These are phyloP conservation scores for Senna tora DNA, from an alignment of 306 rosid species.

Conservation along the genomic window DNA sequence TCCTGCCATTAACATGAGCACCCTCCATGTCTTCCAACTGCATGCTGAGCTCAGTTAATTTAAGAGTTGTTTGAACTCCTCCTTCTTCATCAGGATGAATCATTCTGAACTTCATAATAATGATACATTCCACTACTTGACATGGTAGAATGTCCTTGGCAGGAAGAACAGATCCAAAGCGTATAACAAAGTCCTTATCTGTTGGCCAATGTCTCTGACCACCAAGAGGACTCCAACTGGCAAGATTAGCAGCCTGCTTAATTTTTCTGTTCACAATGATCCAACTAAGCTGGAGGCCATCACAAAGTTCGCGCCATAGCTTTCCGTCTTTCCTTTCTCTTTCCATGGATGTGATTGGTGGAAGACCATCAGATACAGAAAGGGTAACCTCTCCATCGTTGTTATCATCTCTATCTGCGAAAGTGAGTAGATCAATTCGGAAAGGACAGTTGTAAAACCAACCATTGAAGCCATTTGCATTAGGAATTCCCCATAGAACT, in stretches of 20 bases:
- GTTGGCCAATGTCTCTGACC: constrained; percentile 98
- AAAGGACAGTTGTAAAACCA: constrained; percentile 93
- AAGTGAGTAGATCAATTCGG: constrained; percentile 75
- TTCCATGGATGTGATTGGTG: constrained; percentile 70
- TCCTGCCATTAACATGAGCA: constrained; percentile 73
- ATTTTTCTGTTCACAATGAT: constrained; percentile 73
- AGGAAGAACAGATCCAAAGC: constrained; percentile 83
- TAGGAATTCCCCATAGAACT: constrained; percentile 87
- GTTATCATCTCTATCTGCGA: constrained; percentile 60
- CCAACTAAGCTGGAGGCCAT: constrained; percentile 84
- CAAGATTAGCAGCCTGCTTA: constrained; percentile 86
- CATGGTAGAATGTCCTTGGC: constrained; percentile 81
- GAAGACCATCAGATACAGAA: constrained; percentile 78
- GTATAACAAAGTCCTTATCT: constrained; percentile 75
- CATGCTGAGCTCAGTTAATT: constrained; percentile 82
- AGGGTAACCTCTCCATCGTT: constrained; percentile 64
- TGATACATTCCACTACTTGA: constrained; percentile 78
- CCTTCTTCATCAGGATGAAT: constrained; percentile 59
- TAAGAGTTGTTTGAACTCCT: constrained; percentile 57
- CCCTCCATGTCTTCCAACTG: constrained; percentile 92
- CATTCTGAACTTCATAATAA: constrained; percentile 80
- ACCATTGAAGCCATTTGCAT: constrained; percentile 64
- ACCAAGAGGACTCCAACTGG: constrained; percentile 89
- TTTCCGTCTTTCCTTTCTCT: constrained; percentile 88
- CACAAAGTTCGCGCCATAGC: constrained; percentile 79